Percentiles rank a stretch among this genome's conserved stretches.
Conservation (phyloP, 2,329 filamentous ascomycete genomes). For the Fusarium siculi region DNA sequence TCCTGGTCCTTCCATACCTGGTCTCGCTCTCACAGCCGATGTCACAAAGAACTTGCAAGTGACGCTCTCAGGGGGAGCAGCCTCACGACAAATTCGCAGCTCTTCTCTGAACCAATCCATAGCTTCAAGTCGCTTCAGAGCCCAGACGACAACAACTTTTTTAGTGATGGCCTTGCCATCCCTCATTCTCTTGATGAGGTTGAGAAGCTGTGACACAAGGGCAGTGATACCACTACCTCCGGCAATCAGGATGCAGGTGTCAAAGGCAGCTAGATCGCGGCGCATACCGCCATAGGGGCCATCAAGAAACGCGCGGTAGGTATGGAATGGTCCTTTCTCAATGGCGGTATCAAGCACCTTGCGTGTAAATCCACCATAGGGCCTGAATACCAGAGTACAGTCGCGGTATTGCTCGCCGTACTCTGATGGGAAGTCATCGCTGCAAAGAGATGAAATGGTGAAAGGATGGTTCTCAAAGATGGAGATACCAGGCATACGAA, state of each 20-base stretch:
- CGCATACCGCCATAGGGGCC: conserved; percentile 97
- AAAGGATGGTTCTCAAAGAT: conserved; percentile 95
- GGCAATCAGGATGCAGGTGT: conserved; percentile 91
- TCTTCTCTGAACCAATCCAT: conserved; percentile 99
- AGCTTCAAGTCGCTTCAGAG: conserved; percentile 87
- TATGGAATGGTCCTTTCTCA: conserved; percentile 88
- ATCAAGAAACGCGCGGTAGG: conserved; percentile 91
- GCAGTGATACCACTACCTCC: conserved; percentile 96
- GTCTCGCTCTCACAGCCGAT: conserved; percentile 61
- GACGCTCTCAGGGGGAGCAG: conserved; percentile 86
- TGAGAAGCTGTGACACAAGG: conserved; percentile 88
- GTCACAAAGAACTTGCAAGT: conserved; percentile 97
- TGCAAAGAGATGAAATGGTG: conserved; percentile 92
- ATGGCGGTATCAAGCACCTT: conserved; percentile 85
- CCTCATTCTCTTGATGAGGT: conserved; percentile 96
- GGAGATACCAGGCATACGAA: conserved; percentile 92
- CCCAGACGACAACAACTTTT: conserved; percentile 93
- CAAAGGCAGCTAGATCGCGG: conserved; percentile 88
- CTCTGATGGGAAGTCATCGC: conserved; percentile 90
- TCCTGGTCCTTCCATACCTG: conserved; percentile 56
- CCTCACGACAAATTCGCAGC: conserved; percentile 88
- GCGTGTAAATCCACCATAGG: conserved; percentile 89
- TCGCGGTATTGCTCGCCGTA: conserved; percentile 91
- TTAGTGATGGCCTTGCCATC: conserved; percentile 94
- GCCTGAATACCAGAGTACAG: conserved; percentile 90